phyloP scores from a whole-genome alignment of 257 asterid species.

The Nicotiana sylvestris region DNA sequence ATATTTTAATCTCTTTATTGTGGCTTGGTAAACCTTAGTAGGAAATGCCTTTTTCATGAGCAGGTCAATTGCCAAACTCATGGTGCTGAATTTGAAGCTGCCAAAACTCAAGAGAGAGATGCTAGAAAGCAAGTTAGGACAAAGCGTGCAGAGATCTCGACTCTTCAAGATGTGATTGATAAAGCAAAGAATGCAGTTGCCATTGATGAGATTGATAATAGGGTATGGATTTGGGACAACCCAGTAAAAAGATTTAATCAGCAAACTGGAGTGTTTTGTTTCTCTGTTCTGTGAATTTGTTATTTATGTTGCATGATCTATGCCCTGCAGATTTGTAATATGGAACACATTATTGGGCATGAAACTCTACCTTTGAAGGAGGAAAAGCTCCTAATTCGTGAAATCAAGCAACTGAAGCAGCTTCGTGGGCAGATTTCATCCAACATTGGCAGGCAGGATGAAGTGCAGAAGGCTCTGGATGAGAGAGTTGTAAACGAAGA shows the following conservation, averaged over 20 bases:
- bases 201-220: conserved; percentile 65
- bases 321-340: conserved; percentile 49
- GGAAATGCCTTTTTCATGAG: conserved; percentile 14
- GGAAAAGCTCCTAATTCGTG: conserved; percentile 79
- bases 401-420: conserved; percentile 88
- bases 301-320: conserved; percentile 1
- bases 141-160: conserved; percentile 78
- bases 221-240: conserved; percentile 38
- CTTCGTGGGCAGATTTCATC: conserved; percentile 79
- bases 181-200: conserved; percentile 93
- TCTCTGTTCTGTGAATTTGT: neutral
- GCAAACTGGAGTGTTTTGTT: neutral
- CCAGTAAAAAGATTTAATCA: neutral
- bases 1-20: neutral
- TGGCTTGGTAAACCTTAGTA: neutral
- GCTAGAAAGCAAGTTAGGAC: conserved; percentile 58
- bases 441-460: conserved; percentile 76
- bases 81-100: conserved; percentile 67
- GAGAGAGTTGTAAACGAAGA: conserved; percentile 68
- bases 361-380: conserved; percentile 82
- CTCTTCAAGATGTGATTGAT: conserved; percentile 67
- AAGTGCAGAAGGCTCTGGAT: conserved; percentile 82
- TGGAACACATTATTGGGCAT: conserved; percentile 79
- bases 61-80: conserved; percentile 66
- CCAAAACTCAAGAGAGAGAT: conserved; percentile 54